Conservation (phyloP, 768 basidiomycete genomes). For the Macrolepiota albuminosa region DNA sequence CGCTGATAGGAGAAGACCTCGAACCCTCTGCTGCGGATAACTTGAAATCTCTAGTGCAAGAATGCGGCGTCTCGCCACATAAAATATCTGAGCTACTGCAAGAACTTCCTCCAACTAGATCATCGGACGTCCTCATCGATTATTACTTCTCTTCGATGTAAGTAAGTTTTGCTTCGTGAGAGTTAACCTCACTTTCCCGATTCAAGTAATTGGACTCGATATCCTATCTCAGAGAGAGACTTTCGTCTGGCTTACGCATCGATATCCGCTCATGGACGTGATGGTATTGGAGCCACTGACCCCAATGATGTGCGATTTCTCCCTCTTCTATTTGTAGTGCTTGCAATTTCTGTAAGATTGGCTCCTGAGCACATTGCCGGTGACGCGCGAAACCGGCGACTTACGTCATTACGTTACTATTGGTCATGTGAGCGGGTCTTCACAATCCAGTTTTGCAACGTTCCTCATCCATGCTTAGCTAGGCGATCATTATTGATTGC, state of each 20-base stretch:
- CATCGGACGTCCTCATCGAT: slow-evolving; percentile 76
- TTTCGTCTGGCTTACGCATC: slow-evolving; percentile 72
- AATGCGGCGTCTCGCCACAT: slow-evolving; percentile 89
- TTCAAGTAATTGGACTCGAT: slow-evolving; percentile 86
- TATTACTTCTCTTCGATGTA: slow-evolving; percentile 77
- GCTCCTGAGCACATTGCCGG: slow-evolving; percentile 84
- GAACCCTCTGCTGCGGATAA: slow-evolving; percentile 72
- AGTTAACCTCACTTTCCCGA: background rate
- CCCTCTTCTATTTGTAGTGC: slow-evolving; percentile 88
- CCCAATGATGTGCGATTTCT: slow-evolving; percentile 80
- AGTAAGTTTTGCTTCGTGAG: slow-evolving; percentile 11
- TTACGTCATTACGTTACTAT: slow-evolving; percentile 87
- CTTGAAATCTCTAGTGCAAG: slow-evolving; percentile 79
- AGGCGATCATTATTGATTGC: slow-evolving; percentile 85
- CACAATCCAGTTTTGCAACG: background rate
- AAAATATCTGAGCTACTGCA: slow-evolving; percentile 87
- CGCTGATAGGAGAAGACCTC: slow-evolving; percentile 35
- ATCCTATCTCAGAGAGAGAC: slow-evolving; percentile 82
- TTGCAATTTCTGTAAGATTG: slow-evolving; percentile 81
- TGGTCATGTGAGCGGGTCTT: slow-evolving; percentile 77
- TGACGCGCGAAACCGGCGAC: slow-evolving; percentile 66
- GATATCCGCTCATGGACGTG: slow-evolving; percentile 55
- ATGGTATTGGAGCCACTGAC: slow-evolving; percentile 55
- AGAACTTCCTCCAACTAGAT: slow-evolving; percentile 76
- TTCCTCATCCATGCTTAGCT: slow-evolving; percentile 38